phyloP scores from a whole-genome alignment of 73 alveolate species.

The Durusdinium trenchii region DNA sequence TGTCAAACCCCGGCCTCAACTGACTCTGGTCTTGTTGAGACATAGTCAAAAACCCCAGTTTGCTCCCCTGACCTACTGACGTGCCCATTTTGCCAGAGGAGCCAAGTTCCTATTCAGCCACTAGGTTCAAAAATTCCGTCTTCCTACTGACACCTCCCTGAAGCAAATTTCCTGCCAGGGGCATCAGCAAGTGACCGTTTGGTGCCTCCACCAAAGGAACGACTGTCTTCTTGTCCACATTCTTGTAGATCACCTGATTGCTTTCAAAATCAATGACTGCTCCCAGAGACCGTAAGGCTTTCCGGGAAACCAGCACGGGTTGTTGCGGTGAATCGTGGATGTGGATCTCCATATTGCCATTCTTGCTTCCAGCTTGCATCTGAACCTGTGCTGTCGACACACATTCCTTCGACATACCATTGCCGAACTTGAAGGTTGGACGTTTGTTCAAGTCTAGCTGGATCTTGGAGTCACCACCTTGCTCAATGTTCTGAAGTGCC shows the following conservation, averaged over 20 bases:
- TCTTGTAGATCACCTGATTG: slow-evolving; percentile 2
- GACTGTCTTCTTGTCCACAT: neutral
- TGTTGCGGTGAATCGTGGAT: neutral
- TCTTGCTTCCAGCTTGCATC: neutral
- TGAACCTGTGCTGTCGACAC: neutral
- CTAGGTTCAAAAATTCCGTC: neutral
- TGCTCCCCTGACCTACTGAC: neutral
- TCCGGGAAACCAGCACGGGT: neutral
- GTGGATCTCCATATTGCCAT: slow-evolving; percentile 24
- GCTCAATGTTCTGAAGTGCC: slow-evolving; percentile 2
- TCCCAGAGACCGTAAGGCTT: neutral
- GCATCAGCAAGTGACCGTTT: slow-evolving; percentile 16
- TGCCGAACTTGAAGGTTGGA: slow-evolving; percentile 20
- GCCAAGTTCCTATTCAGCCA: slow-evolving; percentile 23
- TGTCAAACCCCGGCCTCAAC: neutral
- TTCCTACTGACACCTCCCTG: neutral
- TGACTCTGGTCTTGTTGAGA: neutral
- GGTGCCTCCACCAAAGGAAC: neutral
- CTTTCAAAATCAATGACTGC: neutral
- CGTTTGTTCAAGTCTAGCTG: neutral
- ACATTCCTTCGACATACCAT: neutral
- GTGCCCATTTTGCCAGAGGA: slow-evolving; percentile 18
- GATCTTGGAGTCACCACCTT: neutral
- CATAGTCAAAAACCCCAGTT: neutral
- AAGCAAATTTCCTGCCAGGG: neutral